Evolutionary conservation across 192 early-diverging fungal species (phyloP), one percentile per base, ranked within the genome.

Genomic region (Coemansia sp.): DNA sequence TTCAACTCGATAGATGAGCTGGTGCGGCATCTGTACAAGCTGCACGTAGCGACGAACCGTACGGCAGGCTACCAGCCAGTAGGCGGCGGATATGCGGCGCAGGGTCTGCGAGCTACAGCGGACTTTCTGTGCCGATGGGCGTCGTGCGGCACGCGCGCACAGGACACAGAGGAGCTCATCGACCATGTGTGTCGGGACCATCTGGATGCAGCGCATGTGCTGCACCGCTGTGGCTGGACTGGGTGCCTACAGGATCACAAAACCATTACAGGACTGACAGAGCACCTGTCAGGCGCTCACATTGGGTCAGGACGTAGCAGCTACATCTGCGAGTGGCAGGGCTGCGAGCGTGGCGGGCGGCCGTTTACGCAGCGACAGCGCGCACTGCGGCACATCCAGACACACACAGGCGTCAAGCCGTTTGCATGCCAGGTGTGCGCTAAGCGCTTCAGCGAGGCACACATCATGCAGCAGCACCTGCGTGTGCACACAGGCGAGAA

Each of bases 341-440:
- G 69, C 47, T 83, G 82, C 64, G 84, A 82, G 76, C 67, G 90
- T 83, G 65, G 84, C 80, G 44, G 85, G 79, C 64, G 54, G 67
- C 85, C 89, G 21, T 90, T 90, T 76, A 73, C 85, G 61, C 86
- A 89, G 66, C 81, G 87, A 14, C 87, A 89, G 70, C 73, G 87
- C 58, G 79, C 85, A 26, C 84, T 91, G 83, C 71, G 92, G 25
- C 93, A 95, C 70, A 88, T 94, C 18, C 91, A 92, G 60, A 92
- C 90, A 28, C 93, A 91, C 78, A 89, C 86, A 20, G 90, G 92
- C 5, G 86, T 88, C 67, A 90, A 89, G 69, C 92, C 92, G 1
- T 93, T 87, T 58, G 83, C 86, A 60, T 95, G 93, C 83, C 75
- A 61, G 20, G 64, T 83, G 21, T 94, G 93, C 63, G 83, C 82